These are phyloP conservation scores for Coniochaeta pulveracea DNA, from an alignment of 2,329 filamentous ascomycete species.

Conservation along the genomic window DNA sequence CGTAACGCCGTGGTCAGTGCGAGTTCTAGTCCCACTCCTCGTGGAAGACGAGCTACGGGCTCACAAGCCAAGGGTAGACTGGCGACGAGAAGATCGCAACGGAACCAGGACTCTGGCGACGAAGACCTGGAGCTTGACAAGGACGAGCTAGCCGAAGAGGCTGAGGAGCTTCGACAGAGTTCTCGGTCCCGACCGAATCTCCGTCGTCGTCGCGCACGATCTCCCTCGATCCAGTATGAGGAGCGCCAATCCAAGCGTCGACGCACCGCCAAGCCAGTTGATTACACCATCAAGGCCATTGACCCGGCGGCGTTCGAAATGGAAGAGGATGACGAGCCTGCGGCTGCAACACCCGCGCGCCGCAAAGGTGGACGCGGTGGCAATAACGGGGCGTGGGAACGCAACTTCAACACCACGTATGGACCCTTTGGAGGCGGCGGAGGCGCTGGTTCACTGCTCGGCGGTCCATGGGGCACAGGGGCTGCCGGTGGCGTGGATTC, in stretches of 20 bases:
- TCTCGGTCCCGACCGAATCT: constrained; percentile 38
- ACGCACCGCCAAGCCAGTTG: constrained; percentile 54
- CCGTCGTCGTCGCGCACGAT: constrained; percentile 37
- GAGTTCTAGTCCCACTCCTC: constrained; percentile 33
- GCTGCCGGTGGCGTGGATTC: constrained; percentile 76
- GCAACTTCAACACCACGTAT: constrained; percentile 76
- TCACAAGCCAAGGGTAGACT: constrained; percentile 25
- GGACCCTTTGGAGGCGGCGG: constrained; percentile 87
- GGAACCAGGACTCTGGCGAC: constrained; percentile 39
- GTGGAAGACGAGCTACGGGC: constrained; percentile 28
- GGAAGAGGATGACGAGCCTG: constrained; percentile 60
- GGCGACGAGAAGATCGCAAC: constrained; percentile 31
- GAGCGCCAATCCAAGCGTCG: constrained; percentile 36
- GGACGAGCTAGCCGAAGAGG: constrained; percentile 55
- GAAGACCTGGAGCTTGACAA: constrained; percentile 48
- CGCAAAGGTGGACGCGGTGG: constrained; percentile 49
- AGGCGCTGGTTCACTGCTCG: constrained; percentile 59
- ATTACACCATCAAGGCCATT: constrained; percentile 78
- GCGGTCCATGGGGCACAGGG: constrained; percentile 62
- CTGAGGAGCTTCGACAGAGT: constrained; percentile 47
- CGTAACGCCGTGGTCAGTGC: no score
- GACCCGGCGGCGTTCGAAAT: constrained; percentile 48
- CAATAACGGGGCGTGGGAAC: constrained; percentile 55
- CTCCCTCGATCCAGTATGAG: constrained; percentile 49
- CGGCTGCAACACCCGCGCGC: constrained; percentile 53